Evolutionary conservation across 768 basidiomycete species (phyloP), one percentile per base, ranked within the genome.

Genomic region (Podaxis rugospora): DNA sequence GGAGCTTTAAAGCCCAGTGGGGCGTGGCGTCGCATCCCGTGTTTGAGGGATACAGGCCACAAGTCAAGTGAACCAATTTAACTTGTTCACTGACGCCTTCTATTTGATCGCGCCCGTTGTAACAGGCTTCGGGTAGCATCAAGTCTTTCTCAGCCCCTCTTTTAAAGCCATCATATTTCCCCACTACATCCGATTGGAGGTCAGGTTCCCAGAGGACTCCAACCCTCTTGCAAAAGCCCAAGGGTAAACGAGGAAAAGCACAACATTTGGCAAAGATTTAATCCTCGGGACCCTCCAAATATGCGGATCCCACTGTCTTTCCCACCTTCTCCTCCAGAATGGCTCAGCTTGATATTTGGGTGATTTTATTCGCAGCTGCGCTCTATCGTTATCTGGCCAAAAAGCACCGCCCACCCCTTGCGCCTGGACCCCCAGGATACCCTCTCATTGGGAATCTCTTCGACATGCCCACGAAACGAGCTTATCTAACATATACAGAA

Each of bases 391-490:
- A 52, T 14, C 42, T 60, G 5, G 21, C 37, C 5, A 51, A n/a
- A 46, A 52, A 28, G 21, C 23, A 10, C 14, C 28, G 18, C 14
- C 51, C 16, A 25, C 62, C 59, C 10, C 51, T 27, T 35, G 16
- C 62, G 6, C 62, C 62, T 2, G 62, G 62, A 9, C 62, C 62
- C 6, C n/a, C 36, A 18, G 62, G 62, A 7, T 55, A 53, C 28
- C 62, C 57, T 10, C 25, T 63, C 35, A 54, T 63, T 44, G 62
- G 62, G 4, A 63, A 55, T 42, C 23, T 63, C 6, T 49, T 63
- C 23, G 57, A 63, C 18, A 58, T 63, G 57, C 62, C 62, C 23
- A 47, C 35, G n/a, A 51, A 54, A 32, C 35, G 39, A 18, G 42
- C 25, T n/a, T 51, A 59, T 32, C 14, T 59, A 32, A 51, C 52